These are phyloP conservation scores for Nigrospora oryzae DNA, from an alignment of 2,329 filamentous ascomycete genomes.

Conservation along the genomic window DNA sequence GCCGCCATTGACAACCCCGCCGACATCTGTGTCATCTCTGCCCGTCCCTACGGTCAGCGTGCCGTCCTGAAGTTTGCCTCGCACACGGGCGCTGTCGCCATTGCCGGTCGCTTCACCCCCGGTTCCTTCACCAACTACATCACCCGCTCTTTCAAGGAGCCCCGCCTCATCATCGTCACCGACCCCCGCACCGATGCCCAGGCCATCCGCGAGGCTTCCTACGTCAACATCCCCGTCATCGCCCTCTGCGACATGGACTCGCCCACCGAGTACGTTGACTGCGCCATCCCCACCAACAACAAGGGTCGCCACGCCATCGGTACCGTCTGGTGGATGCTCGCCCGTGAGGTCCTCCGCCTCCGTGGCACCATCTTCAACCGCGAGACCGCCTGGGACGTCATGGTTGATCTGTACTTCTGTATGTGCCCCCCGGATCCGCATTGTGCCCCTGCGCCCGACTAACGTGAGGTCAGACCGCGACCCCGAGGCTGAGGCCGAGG, in stretches of 20 bases:
- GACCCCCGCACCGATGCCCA: slow-evolving; percentile 99
- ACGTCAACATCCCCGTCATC: slow-evolving; percentile 99
- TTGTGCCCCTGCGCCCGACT: slow-evolving; percentile 1
- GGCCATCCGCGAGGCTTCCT: slow-evolving; percentile 99
- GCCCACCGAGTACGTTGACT: slow-evolving; percentile 98
- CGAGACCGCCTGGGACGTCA: slow-evolving; percentile 97
- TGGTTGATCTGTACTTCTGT: slow-evolving; percentile 99
- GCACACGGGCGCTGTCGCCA: slow-evolving; percentile 95
- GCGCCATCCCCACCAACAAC: slow-evolving; percentile 99
- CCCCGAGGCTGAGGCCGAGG: slow-evolving; percentile 98
- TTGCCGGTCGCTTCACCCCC: slow-evolving; percentile 98
- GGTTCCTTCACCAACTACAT: slow-evolving; percentile 99
- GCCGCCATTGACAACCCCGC: slow-evolving; percentile 98
- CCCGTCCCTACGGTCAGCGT: slow-evolving; percentile 98
- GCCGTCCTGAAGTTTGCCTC: slow-evolving; percentile 99
- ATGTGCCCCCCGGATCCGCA: slow-evolving; percentile 24
- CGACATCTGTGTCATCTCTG: slow-evolving; percentile 98
- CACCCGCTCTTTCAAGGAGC: slow-evolving; percentile 99
- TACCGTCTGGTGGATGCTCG: slow-evolving; percentile 98
- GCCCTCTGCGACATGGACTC: slow-evolving; percentile 99
- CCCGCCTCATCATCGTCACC: slow-evolving; percentile 97
- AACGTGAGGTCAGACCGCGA: slow-evolving; percentile 63
- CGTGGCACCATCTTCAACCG: slow-evolving; percentile 93
- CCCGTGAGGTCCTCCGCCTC: slow-evolving; percentile 98
- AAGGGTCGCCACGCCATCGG: slow-evolving; percentile 99